phyloP scores from a whole-genome alignment of 2,329 filamentous ascomycete genomes.

The Colletotrichum sp. region DNA sequence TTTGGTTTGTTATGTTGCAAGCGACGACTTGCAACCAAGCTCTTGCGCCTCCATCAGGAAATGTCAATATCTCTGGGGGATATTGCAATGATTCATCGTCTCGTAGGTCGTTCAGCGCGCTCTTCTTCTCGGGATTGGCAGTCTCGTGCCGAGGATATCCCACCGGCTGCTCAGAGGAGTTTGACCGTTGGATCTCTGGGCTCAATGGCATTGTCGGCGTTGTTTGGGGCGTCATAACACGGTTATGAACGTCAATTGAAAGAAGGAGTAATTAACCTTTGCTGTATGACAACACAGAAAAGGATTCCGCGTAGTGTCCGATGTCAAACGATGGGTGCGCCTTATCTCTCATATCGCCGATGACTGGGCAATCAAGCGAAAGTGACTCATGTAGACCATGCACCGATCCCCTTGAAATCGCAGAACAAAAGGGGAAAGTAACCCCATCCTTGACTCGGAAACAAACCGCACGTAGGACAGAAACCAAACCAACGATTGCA shows the following conservation, averaged over 20 bases:
- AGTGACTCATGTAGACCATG: neutral
- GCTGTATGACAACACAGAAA: neutral
- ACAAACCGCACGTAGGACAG: neutral
- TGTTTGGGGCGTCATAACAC: neutral
- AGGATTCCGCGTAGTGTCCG: neutral
- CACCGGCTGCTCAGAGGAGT: neutral
- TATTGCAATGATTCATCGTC: neutral
- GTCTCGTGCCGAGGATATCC: neutral
- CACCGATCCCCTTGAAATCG: neutral
- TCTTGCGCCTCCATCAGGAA: neutral
- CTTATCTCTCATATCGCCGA: neutral
- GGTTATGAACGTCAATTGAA: neutral
- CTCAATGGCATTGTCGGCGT: neutral
- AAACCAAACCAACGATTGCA: neutral
- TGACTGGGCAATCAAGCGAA: neutral
- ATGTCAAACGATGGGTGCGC: neutral
- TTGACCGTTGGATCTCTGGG: neutral
- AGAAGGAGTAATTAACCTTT: neutral
- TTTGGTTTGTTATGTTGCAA: neutral
- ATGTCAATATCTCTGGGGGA: neutral
- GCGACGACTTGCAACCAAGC: neutral
- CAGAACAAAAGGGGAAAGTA: neutral
- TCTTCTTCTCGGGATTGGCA: neutral
- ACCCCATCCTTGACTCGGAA: neutral
- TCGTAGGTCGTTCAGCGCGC: neutral